Evolutionary conservation across 768 basidiomycete species (phyloP).

Genomic region (Amanita brunnescens): DNA sequence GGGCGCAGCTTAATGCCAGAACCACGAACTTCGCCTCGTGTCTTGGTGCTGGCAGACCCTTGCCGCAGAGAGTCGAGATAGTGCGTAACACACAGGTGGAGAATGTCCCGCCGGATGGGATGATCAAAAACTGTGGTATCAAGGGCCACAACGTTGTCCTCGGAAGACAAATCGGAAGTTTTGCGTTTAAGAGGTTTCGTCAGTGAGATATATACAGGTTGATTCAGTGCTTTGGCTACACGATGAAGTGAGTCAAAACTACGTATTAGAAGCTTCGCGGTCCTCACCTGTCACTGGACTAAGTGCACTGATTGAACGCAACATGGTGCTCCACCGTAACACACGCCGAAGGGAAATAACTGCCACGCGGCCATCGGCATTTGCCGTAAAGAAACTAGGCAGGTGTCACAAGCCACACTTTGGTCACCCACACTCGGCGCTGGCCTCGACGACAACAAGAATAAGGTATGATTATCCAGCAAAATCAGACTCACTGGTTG

Average conservation of each 20-base stretch:
- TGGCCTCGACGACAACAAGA: constrained; percentile 37
- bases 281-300: constrained; percentile 1
- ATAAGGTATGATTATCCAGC: constrained; percentile 24
- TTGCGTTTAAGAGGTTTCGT: constrained; percentile 45
- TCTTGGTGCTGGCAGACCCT: constrained; percentile 88
- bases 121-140: constrained; percentile 82
- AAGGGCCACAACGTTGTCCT: constrained; percentile 48
- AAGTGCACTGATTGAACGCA: constrained; percentile 4
- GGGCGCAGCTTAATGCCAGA: constrained; percentile 83
- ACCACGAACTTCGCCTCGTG: constrained; percentile 81
- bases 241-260: constrained; percentile 3
- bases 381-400: constrained; percentile 26
- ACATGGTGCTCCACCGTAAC: no score
- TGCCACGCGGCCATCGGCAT: constrained; percentile 27
- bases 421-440: constrained; percentile 25
- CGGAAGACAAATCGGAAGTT: constrained; percentile 28
- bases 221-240: constrained; percentile 20
- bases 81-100: constrained; percentile 87
- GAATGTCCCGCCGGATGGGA: constrained; percentile 84
- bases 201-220: constrained; percentile 54
- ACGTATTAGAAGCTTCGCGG: neutral
- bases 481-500: neutral
- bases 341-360: constrained; percentile 11
- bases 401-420: constrained; percentile 35
- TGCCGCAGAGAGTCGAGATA: constrained; percentile 85